These are phyloP conservation scores for Didymella exigua DNA, from an alignment of 2,329 filamentous ascomycete species.

Conservation along the genomic window DNA sequence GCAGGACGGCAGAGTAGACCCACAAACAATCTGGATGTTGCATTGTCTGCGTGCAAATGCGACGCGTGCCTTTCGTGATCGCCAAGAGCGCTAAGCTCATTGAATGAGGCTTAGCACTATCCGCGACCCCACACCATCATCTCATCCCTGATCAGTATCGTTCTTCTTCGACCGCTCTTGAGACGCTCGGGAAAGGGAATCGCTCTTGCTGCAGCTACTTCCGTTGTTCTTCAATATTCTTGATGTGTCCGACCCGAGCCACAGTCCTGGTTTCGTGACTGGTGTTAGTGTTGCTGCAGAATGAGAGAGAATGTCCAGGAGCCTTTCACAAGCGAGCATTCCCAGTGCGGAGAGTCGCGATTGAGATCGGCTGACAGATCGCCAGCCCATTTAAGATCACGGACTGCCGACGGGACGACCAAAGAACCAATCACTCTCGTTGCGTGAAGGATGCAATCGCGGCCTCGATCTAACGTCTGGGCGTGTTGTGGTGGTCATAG, in stretches of 20 bases:
- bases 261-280: background rate
- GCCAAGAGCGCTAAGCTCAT: conserved; percentile 8
- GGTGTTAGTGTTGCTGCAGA: too few relatives aligned
- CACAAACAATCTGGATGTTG: background rate
- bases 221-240: background rate
- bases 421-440: too few relatives aligned
- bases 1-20: background rate
- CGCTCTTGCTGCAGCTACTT: background rate
- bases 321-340: background rate
- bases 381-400: too few relatives aligned
- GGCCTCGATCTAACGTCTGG: too few relatives aligned
- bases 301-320: too few relatives aligned
- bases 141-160: background rate
- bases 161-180: background rate
- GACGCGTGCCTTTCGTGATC: background rate
- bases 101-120: background rate
- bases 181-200: background rate
- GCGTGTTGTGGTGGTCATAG: too few relatives aligned
- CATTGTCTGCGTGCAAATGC: background rate
- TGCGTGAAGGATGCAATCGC: too few relatives aligned
- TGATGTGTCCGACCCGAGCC: background rate
- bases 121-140: background rate
- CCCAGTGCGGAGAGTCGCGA: too few relatives aligned
- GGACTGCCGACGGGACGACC: too few relatives aligned
- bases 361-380: too few relatives aligned